These are phyloP conservation scores for Thielaviopsis populi DNA, from an alignment of 2,329 filamentous ascomycete genomes.

Conservation along the genomic window DNA sequence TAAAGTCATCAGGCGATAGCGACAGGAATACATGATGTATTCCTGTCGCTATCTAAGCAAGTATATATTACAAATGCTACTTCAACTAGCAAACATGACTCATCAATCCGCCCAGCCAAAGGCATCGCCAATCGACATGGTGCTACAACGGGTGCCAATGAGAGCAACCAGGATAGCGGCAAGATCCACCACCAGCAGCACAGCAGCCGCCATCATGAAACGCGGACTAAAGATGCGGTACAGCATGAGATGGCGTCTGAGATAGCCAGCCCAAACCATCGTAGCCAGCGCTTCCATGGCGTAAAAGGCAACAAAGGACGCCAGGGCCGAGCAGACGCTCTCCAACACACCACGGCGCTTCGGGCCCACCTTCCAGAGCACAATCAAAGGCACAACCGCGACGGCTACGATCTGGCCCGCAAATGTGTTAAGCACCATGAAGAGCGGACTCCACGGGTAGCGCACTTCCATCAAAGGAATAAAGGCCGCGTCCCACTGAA, in stretches of 20 bases:
- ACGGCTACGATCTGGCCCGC: constrained; percentile 76
- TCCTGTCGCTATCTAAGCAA: background rate
- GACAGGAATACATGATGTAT: background rate
- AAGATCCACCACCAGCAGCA: constrained; percentile 63
- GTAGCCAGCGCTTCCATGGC: constrained; percentile 72
- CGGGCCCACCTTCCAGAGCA: constrained; percentile 78
- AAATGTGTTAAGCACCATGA: constrained; percentile 75
- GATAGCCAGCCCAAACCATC: constrained; percentile 75
- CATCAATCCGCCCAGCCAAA: constrained; percentile 60
- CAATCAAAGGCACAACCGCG: constrained; percentile 62
- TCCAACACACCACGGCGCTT: constrained; percentile 55
- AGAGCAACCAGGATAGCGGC: constrained; percentile 57
- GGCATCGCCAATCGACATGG: constrained; percentile 64
- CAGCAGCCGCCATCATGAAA: constrained; percentile 66
- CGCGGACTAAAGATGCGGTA: constrained; percentile 86
- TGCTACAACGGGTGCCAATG: constrained; percentile 59
- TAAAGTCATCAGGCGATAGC: background rate
- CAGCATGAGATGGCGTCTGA: constrained; percentile 88
- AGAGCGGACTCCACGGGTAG: constrained; percentile 78
- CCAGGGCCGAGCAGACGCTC: constrained; percentile 53
- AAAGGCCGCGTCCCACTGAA: constrained; percentile 95
- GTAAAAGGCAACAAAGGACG: constrained; percentile 66
- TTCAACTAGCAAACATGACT: background rate
- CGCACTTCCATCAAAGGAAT: constrained; percentile 67
- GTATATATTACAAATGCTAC: background rate